These are phyloP conservation scores for Didymella segeticola DNA, from an alignment of 2,329 filamentous ascomycete species.

Conservation along the genomic window DNA sequence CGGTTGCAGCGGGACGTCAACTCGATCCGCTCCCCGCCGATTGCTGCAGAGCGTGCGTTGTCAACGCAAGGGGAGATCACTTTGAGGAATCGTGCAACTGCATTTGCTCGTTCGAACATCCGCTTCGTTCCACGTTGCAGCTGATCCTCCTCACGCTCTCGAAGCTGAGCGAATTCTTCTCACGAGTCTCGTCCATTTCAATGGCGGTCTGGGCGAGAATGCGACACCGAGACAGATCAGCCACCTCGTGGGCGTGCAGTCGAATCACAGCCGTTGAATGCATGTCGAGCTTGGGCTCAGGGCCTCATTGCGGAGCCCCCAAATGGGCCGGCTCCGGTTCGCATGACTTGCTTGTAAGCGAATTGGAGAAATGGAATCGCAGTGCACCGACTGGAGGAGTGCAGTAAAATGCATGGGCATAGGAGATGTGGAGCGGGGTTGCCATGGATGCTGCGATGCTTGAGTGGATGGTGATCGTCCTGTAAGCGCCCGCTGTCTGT, in stretches of 20 bases:
- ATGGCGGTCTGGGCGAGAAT: slow-evolving; percentile 20
- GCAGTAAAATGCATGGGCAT: slow-evolving; percentile 42
- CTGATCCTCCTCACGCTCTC: slow-evolving; percentile 1
- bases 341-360: slow-evolving; percentile 42
- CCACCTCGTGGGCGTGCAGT: slow-evolving; percentile 34
- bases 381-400: slow-evolving; percentile 24
- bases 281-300: slow-evolving; percentile 19
- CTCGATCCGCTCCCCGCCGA: slow-evolving; percentile 24
- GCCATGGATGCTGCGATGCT: slow-evolving; percentile 23
- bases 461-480: slow-evolving; percentile 24
- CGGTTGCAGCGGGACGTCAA: slow-evolving; percentile 43
- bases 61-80: slow-evolving; percentile 10
- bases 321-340: slow-evolving; percentile 39
- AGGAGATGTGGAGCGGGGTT: slow-evolving; percentile 33
- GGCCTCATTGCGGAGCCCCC: slow-evolving; percentile 21
- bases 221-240: slow-evolving; percentile 23
- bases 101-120: slow-evolving; percentile 1
- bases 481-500: slow-evolving; percentile 29
- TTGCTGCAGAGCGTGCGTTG: slow-evolving; percentile 10
- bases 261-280: slow-evolving; percentile 33
- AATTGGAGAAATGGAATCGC: slow-evolving; percentile 34
- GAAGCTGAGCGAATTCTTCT: slow-evolving; percentile 11
- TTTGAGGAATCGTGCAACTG: slow-evolving; percentile 3
- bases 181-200: slow-evolving; percentile 3
- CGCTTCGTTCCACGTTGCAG: slow-evolving; percentile 4